Base-by-base conservation (phyloP, 495 filamentous ascomycete species). In the Aspergillus carlsbadensis region DNA sequence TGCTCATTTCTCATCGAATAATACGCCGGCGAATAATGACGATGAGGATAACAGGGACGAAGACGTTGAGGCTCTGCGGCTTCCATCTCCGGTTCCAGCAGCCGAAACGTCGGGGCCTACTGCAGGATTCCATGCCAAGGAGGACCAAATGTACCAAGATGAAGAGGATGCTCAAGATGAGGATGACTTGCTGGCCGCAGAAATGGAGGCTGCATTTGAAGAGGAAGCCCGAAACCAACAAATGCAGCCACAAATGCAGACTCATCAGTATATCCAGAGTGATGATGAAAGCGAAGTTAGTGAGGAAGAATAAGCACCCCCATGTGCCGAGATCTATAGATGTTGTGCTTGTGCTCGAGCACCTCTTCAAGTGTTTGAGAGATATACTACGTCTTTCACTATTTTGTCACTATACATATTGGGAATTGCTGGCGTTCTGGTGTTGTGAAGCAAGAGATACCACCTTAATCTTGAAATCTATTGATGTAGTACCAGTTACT, bases 271-370 rank as follows among this genome's bases (percentile, higher is more conserved):
- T 53, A 63, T 72, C 24, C 57, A 64, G 17, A 78, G 75, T 56
- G 75, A 78, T 20, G 76, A 79, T 56, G 76, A 79, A 58, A 79
- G 76, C 42, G 76, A 79, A 56, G 71, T 79, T 21, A 79, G 76
- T 35, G 76, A 79, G 55, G 76, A 79, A 56, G 76, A 79, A 58
- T 79, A 56, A 72, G 20, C 13, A 29, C 17, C n/a, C 13, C 41
- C n/a, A 17, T 4, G 26, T 37, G 15, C 4, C 26, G n/a, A 6
- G 4, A 3, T 37, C 18, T 36, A 2, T 1, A 50, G 36, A 22
- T 37, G 1, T 15, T 26, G 33, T 17, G 5, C 31, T 49, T 11
- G 17, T 42, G 43, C 29, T 50, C 45, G 49, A 41, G 52, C 40
- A 51, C 47, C 54, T 60, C 36, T 53, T 57, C 53, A 22, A 42